phyloP scores from a whole-genome alignment of 257 asterid genomes.

The Scutellaria baicalensis region DNA sequence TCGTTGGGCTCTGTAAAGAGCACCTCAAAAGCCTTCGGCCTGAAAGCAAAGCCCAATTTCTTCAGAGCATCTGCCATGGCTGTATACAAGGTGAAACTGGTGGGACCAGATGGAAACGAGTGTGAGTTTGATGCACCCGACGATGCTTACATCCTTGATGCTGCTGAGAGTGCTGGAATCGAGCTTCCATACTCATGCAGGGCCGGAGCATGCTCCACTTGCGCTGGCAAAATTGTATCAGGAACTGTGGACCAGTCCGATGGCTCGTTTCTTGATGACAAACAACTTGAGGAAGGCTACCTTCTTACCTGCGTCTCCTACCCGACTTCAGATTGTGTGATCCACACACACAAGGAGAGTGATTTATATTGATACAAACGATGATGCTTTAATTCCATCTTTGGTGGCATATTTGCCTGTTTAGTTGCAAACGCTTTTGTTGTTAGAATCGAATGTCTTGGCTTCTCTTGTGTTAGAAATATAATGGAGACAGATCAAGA shows the following conservation, averaged over 20 bases:
- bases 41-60: constrained; percentile 44
- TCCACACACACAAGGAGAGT: constrained; percentile 74
- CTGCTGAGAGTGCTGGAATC: constrained; percentile 68
- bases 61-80: constrained; percentile 55
- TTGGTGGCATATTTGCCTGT: constrained; percentile 1
- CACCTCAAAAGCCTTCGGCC: constrained; percentile 39
- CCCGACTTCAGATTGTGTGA: constrained; percentile 72
- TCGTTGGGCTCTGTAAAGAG: constrained; percentile 42
- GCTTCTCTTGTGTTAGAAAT: no score
- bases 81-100: constrained; percentile 59
- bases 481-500: no score
- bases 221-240: constrained; percentile 57
- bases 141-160: constrained; percentile 63
- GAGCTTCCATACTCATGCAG: constrained; percentile 87
- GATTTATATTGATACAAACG: constrained; percentile 46
- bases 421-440: not conserved
- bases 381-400: not conserved
- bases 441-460: not conserved
- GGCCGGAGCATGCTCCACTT: constrained; percentile 94
- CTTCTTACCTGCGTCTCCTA: constrained; percentile 71
- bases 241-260: constrained; percentile 74
- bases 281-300: constrained; percentile 48
- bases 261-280: constrained; percentile 68
- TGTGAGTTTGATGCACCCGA: constrained; percentile 60
- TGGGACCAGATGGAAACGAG: constrained; percentile 52